A percentile compares a stretch with the other conserved stretches of the same genome.
Conservation (phyloP, 495 filamentous ascomycete species). For the Pseudotulostoma volvatum region DNA sequence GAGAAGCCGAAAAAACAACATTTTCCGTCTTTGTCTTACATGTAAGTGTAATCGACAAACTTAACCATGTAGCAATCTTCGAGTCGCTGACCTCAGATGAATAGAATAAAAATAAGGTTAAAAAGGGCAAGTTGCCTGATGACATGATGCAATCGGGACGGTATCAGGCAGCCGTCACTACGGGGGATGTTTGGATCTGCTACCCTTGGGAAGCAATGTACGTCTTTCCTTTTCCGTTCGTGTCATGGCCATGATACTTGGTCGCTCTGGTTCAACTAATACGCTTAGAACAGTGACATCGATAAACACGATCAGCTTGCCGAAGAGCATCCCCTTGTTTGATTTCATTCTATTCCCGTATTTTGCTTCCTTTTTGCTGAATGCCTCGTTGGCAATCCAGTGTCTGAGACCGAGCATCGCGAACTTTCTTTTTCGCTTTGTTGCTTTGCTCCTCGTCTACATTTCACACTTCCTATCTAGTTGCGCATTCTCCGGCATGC, state of each 20-base stretch:
- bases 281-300: slow-evolving; percentile 60
- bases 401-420: no score
- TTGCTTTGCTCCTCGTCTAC: no score
- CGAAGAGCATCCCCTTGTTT: slow-evolving; percentile 28
- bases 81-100: background rate
- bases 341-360: slow-evolving; percentile 10
- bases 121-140: slow-evolving; percentile 76
- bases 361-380: slow-evolving; percentile 4
- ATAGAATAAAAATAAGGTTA: slow-evolving; percentile 89
- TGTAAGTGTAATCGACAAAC: slow-evolving; percentile 37
- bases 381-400: no score
- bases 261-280: slow-evolving; percentile 7
- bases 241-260: no score
- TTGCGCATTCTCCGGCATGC: no score
- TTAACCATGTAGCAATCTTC: background rate
- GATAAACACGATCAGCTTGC: slow-evolving; percentile 77
- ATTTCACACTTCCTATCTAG: no score
- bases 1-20: slow-evolving; percentile 53
- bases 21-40: slow-evolving; percentile 94
- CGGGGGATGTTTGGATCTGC: slow-evolving; percentile 90
- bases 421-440: no score
- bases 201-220: slow-evolving; percentile 97
- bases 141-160: slow-evolving; percentile 58
- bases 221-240: slow-evolving; percentile 16
- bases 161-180: slow-evolving; percentile 78